phyloP scores from a whole-genome alignment of 2,329 filamentous ascomycete genomes.

The Dothidotthia symphoricarpi region DNA sequence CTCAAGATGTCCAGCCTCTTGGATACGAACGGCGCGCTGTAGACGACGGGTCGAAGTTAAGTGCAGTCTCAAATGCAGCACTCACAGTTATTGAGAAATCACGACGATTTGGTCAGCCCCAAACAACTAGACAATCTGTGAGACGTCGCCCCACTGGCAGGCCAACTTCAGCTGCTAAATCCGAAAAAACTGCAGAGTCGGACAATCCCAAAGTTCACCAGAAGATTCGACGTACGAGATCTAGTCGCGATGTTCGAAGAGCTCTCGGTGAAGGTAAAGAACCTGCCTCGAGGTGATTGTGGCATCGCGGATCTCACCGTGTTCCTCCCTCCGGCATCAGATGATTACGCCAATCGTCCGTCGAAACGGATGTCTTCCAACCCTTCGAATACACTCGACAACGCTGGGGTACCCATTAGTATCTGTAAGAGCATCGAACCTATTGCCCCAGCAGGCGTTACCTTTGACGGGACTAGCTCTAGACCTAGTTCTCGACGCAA shows the following conservation, averaged over 20 bases:
- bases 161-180: constrained; percentile 20
- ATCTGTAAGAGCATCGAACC: too few relatives aligned
- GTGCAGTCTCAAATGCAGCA: constrained; percentile 1
- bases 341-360: too few relatives aligned
- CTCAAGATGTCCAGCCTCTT: constrained; percentile 6
- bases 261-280: constrained; percentile 9
- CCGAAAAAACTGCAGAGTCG: constrained; percentile 9
- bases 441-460: too few relatives aligned
- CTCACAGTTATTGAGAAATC: constrained; percentile 4
- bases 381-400: too few relatives aligned
- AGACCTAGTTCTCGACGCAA: too few relatives aligned
- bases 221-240: constrained; percentile 11
- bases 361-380: too few relatives aligned
- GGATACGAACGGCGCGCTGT: constrained; percentile 2
- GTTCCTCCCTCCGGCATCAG: too few relatives aligned
- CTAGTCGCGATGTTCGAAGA: constrained; percentile 26
- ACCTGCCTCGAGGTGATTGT: constrained; percentile 1
- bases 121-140: constrained; percentile 15
- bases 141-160: constrained; percentile 12
- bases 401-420: too few relatives aligned
- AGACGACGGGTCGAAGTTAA: constrained; percentile 1
- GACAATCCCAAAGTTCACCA: not conserved
- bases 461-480: too few relatives aligned
- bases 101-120: not conserved
- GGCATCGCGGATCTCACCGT: constrained; percentile 12